A percentile compares a stretch with the other conserved stretches of the same genome.
Evolutionary conservation across 2,329 filamentous ascomycete species (phyloP).

Genomic region (Fusarium sp.): DNA sequence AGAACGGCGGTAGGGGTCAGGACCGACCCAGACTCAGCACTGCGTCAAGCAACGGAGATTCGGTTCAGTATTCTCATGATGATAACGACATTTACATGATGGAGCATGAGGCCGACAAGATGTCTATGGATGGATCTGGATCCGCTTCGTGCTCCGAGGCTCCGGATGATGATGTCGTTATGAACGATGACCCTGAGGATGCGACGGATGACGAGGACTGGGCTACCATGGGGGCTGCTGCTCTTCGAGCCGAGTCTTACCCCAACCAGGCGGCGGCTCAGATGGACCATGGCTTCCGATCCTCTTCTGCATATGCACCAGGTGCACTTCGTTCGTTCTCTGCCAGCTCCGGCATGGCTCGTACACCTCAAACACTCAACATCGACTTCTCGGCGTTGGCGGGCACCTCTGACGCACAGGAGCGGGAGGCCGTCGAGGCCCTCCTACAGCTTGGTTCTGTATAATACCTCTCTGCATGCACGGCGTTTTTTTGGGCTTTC

Average conservation of each 20-base stretch:
- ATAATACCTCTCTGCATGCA: conserved; percentile 68
- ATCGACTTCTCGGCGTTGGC: conserved; percentile 65
- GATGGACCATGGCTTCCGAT: conserved; percentile 58
- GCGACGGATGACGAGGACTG: conserved; percentile 97
- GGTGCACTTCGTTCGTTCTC: conserved; percentile 63
- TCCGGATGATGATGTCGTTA: conserved; percentile 72
- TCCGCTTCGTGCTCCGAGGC: conserved; percentile 83
- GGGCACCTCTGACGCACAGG: conserved; percentile 73
- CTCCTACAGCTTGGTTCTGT: conserved; percentile 84
- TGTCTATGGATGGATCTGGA: conserved; percentile 81
- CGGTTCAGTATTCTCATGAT: conserved; percentile 80
- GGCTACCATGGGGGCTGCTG: conserved; percentile 88
- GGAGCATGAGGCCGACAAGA: conserved; percentile 91
- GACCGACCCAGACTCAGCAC: conserved; percentile 63
- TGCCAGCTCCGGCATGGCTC: conserved; percentile 64
- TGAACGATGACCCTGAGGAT: conserved; percentile 83
- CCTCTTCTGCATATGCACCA: conserved; percentile 62
- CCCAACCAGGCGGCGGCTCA: conserved; percentile 67
- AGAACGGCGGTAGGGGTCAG: conserved; percentile 56
- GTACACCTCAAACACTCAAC: conserved; percentile 62
- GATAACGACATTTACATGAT: conserved; percentile 73
- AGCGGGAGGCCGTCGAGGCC: conserved; percentile 85
- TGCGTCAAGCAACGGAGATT: conserved; percentile 74
- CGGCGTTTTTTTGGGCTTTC: conserved; percentile 60
- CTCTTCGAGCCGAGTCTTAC: conserved; percentile 77